These are phyloP conservation scores for Zygosaccharomyces sapae DNA, from an alignment of 1,139 yeast genomes.

Conservation along the genomic window DNA sequence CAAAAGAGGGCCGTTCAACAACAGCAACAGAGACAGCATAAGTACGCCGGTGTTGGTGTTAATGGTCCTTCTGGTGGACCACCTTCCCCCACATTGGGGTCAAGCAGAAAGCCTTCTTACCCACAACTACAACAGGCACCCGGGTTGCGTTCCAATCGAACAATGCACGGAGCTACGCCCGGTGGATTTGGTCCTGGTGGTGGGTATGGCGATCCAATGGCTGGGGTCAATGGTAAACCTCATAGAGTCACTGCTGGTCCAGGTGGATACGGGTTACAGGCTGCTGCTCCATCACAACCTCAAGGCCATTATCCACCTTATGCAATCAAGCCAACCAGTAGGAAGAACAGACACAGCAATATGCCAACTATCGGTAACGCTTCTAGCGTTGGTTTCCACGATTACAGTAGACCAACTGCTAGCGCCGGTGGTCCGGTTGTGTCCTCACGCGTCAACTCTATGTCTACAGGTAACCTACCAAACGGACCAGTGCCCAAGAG, in stretches of 20 bases:
- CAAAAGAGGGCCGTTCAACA: slow-evolving; percentile 35
- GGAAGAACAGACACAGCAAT: slow-evolving; percentile 36
- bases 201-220: slow-evolving; percentile 23
- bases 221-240: slow-evolving; percentile 11
- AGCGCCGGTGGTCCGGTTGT: slow-evolving; percentile 6
- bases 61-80: background rate
- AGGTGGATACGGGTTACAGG: slow-evolving; percentile 13
- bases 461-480: slow-evolving; percentile 15
- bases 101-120: slow-evolving; percentile 28
- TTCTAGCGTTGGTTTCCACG: slow-evolving; percentile 27
- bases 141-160: slow-evolving; percentile 21
- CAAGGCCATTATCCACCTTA: slow-evolving; percentile 25
- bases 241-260: slow-evolving; percentile 10
- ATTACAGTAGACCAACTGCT: slow-evolving; percentile 18
- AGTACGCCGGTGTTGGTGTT: slow-evolving; percentile 1
- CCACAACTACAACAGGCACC: slow-evolving; percentile 25
- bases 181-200: slow-evolving; percentile 20
- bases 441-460: slow-evolving; percentile 26
- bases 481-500: slow-evolving; percentile 12
- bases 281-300: slow-evolving; percentile 10
- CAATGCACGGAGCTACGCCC: slow-evolving; percentile 31
- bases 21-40: slow-evolving; percentile 18
- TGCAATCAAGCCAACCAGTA: slow-evolving; percentile 35
- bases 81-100: slow-evolving; percentile 12
- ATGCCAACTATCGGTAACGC: slow-evolving; percentile 35